These are phyloP conservation scores for Westerdykella ornata DNA, from an alignment of 2,329 filamentous ascomycete genomes.

Conservation along the genomic window DNA sequence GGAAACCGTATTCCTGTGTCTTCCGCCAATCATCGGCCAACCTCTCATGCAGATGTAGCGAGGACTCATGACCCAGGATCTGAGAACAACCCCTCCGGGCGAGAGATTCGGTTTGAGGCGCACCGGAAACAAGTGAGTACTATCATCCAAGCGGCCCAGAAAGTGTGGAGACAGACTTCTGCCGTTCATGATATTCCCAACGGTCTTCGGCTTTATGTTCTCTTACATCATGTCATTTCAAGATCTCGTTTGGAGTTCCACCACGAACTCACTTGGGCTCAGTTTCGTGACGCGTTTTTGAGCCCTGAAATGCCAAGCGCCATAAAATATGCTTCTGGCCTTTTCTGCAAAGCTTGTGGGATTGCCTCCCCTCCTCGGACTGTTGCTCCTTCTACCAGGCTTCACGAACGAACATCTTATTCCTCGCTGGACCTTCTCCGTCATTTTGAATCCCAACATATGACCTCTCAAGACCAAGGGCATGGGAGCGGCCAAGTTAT, in stretches of 20 bases:
- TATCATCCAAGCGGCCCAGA: conserved; percentile 47
- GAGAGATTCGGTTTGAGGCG: conserved; percentile 28
- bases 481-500: conserved; percentile 19
- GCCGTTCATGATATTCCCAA: conserved; percentile 56
- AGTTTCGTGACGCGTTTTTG: conserved; percentile 45
- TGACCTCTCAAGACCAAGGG: conserved; percentile 17
- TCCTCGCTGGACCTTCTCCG: conserved; percentile 51
- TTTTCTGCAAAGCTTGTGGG: conserved; percentile 41
- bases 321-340: conserved; percentile 40
- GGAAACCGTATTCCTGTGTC: conserved; percentile 25
- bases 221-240: conserved; percentile 57
- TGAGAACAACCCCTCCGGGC: conserved; percentile 17
- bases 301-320: conserved; percentile 38
- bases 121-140: conserved; percentile 36
- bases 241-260: conserved; percentile 54
- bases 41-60: not conserved
- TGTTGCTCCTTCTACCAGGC: conserved; percentile 30
- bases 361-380: conserved; percentile 22
- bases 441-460: conserved; percentile 55
- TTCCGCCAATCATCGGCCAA: conserved; percentile 23
- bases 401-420: conserved; percentile 37
- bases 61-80: conserved; percentile 9
- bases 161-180: conserved; percentile 57
- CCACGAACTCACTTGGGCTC: conserved; percentile 51
- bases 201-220: conserved; percentile 55